Base-by-base conservation (phyloP, 108 stramenopile genomes). In the Parietichytrium sp. region DNA sequence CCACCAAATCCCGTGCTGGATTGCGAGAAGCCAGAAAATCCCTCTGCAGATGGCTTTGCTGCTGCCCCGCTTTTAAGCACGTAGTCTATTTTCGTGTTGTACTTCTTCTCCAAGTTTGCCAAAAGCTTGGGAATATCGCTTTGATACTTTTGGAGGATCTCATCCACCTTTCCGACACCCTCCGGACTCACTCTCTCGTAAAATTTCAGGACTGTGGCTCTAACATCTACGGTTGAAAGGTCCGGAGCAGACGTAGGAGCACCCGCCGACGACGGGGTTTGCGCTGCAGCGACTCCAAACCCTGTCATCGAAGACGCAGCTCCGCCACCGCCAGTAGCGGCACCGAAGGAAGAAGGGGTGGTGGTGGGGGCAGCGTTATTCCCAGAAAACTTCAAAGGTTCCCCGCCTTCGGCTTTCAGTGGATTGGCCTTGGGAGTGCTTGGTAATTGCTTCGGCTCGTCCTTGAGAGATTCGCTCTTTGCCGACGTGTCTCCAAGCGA, bases 121-220 rank as follows among this genome's bases (percentile, higher is more conserved):
- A 72, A 25, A 33, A 72, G 36, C 8, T 25, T 33, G 25, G 36
- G 36, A 42, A 23, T 45, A 42, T 72, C 42, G 10, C n/a, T 23
- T 25, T 72, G 33, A 38, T 72, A 72, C 61, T 72, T 72, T 45
- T 72, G 20, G 3, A 72, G 33, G 6, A n/a, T 25, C n/a, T 72
- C 38, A 72, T 72, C 61, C 23, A 72, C 38, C 61, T 72, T 72
- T n/a, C 20, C n/a, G 23, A 72, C 45, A 10, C 23, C 38, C 61
- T 72, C 61, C 6, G 61, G 61, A 16, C 45, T 72, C 38, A 45
- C 38, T 42, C 45, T 42, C 33, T 45, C 20, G 61, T 72, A 72
- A 20, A 72, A 72, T 45, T 72, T 42, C 33, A 45, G 0, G 10
- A 72, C 13, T 0, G 61, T 72, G 38, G 36, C n/a, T 0, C 61